These are phyloP conservation scores for Spathaspora sp. DNA, from an alignment of 1,139 yeast genomes.

Conservation along the genomic window DNA sequence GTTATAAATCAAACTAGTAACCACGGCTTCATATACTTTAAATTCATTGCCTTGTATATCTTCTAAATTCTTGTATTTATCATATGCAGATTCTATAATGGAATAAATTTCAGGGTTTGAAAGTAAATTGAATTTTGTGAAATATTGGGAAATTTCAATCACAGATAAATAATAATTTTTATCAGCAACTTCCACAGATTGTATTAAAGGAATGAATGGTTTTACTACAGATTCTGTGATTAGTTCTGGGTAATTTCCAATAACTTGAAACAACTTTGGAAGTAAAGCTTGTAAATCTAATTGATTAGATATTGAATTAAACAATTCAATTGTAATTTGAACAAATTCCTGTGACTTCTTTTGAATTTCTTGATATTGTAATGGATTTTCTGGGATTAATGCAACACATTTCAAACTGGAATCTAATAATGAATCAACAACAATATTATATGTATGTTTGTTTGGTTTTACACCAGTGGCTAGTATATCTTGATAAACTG, in stretches of 20 bases:
- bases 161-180: conserved; percentile 6
- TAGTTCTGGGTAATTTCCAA: conserved; percentile 30
- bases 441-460: conserved; percentile 49
- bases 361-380: conserved; percentile 26
- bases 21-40: conserved; percentile 48
- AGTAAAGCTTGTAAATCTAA: conserved; percentile 27
- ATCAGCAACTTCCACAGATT: conserved; percentile 3
- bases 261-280: conserved; percentile 26
- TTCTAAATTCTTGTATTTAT: conserved; percentile 19
- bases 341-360: conserved; percentile 61
- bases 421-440: conserved; percentile 49
- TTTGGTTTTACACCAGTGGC: conserved; percentile 50
- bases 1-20: conserved; percentile 51
- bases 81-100: conserved; percentile 28
- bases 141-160: conserved; percentile 24
- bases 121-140: conserved; percentile 19
- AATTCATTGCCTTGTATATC: conserved; percentile 33
- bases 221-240: conserved; percentile 22
- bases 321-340: conserved; percentile 62
- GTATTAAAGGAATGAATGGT: conserved; percentile 7
- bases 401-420: conserved; percentile 39
- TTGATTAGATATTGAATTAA: conserved; percentile 42
- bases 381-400: conserved; percentile 12
- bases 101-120: conserved; percentile 22
- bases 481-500: conserved; percentile 66